Base-by-base conservation (phyloP, 306 rosid genomes). In the Castanospermum australe region DNA sequence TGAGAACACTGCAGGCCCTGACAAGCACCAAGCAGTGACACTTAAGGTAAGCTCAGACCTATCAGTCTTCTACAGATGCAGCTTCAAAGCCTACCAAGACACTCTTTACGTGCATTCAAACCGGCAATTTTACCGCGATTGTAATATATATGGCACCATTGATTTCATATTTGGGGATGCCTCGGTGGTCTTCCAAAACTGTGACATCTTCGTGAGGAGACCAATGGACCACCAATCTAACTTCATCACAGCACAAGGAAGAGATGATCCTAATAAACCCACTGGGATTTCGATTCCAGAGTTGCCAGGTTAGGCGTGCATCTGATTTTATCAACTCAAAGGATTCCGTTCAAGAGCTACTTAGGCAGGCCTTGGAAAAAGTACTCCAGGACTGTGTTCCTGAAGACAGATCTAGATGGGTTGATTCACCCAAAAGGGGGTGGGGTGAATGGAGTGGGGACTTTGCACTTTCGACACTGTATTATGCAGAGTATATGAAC, bases 81-180 rank as follows among this genome's bases (percentile, higher is more conserved):
- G 54, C 48, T 35, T 73, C 51, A 73, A 73, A n/a, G 78, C 7
- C 1, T 72, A 52, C 12, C 36, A 72, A 13, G 36, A 72, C 64
- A 54, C 77, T 33, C 41, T 72, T 2, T 72, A 20, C 1, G 64
- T 18, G 5, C 51, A 36, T 3, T 54, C 52, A 0, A 33, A 72
- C 0, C 13, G 66, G 0, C 77, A 52, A 54, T 54, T 72, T 30
- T 72, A 36, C 51, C 33, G 52, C 0, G 20, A 55, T 5, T 73
- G 67, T 11, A 54, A 14, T 7, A 38, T 73, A 8, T 52, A 38
- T 8, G 78, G 67, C 67, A 73, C 54, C 6, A 2, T 73, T 0
- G 78, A 73, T 11, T 73, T 73, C 51, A 73, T 73, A 3, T 73
- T 72, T 4, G 67, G 78, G 0, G 67, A 73, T 18, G 78, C 67